These are phyloP conservation scores for Helenozyma rhizophorensis DNA, from an alignment of 805 yeast genomes.

Conservation along the genomic window DNA sequence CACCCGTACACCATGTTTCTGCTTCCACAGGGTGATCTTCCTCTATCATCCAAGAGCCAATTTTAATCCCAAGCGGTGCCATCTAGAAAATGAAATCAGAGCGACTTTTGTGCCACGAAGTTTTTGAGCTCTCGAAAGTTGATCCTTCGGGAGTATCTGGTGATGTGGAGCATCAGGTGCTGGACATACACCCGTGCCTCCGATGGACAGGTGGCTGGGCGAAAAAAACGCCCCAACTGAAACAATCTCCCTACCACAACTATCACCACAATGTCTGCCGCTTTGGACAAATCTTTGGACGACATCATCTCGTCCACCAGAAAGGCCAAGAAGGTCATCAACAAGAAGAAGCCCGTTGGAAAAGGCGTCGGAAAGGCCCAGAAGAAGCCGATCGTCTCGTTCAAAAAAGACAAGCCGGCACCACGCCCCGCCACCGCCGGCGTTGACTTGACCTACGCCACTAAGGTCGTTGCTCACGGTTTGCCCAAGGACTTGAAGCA, in stretches of 20 bases:
- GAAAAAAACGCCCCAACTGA: slow-evolving; percentile 3
- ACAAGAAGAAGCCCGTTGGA: slow-evolving; percentile 32
- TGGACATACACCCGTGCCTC: slow-evolving; percentile 3
- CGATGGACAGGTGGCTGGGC: no score
- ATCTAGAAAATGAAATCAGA: no score
- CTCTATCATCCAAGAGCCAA: no score
- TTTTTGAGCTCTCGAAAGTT: no score
- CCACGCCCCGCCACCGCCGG: slow-evolving; percentile 22
- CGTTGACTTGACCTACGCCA: slow-evolving; percentile 53
- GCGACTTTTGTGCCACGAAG: no score
- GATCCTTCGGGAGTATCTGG: no score
- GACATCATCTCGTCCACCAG: slow-evolving; percentile 75
- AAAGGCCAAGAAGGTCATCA: slow-evolving; percentile 31
- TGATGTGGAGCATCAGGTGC: no score
- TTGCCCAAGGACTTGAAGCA: slow-evolving; percentile 81
- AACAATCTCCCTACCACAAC: no score
- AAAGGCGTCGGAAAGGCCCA: slow-evolving; percentile 28
- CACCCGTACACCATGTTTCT: neutral
- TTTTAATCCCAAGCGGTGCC: no score
- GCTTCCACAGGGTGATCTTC: no score
- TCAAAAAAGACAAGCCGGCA: slow-evolving; percentile 28
- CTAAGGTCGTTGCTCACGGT: slow-evolving; percentile 81
- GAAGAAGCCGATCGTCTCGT: slow-evolving; percentile 21
- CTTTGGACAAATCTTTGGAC: slow-evolving; percentile 90
- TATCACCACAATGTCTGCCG: slow-evolving; percentile 67